Percentiles rank a stretch among this genome's conserved stretches.
These are phyloP conservation scores for Entonaema liquescens DNA, from an alignment of 495 filamentous ascomycete species.

Conservation along the genomic window DNA sequence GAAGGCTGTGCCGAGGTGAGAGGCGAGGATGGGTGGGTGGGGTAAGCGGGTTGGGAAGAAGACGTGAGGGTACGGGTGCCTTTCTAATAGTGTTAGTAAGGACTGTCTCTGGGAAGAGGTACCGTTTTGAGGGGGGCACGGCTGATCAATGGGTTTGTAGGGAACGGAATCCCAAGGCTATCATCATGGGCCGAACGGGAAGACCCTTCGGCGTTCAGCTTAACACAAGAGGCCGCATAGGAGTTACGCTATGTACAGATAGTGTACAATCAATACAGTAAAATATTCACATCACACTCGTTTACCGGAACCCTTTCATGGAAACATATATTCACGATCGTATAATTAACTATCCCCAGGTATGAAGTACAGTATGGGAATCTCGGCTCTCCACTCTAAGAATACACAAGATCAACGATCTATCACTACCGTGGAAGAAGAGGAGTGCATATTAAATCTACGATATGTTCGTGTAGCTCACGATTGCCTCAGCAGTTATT, in stretches of 20 bases:
- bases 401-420: too few relatives aligned
- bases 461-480: too few relatives aligned
- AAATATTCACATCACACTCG: constrained; percentile 14
- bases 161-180: not conserved
- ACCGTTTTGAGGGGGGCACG: not conserved
- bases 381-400: too few relatives aligned
- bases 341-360: too few relatives aligned
- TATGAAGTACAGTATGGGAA: too few relatives aligned
- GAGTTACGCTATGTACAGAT: constrained; percentile 10
- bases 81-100: not conserved
- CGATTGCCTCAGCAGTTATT: too few relatives aligned
- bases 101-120: not conserved
- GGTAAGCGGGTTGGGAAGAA: not conserved
- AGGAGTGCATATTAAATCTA: too few relatives aligned
- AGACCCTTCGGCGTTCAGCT: not conserved
- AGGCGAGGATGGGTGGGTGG: not conserved
- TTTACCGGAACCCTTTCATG: too few relatives aligned
- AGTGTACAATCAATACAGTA: constrained; percentile 24
- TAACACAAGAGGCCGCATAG: not conserved
- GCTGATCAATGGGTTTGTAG: not conserved
- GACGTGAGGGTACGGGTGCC: not conserved
- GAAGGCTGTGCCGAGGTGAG: constrained; percentile 57
- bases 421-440: too few relatives aligned
- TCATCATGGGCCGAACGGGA: not conserved
- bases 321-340: too few relatives aligned